Evolutionary conservation across 2,329 filamentous ascomycete species (phyloP).

Genomic region (Aspergillus transmontanensis): DNA sequence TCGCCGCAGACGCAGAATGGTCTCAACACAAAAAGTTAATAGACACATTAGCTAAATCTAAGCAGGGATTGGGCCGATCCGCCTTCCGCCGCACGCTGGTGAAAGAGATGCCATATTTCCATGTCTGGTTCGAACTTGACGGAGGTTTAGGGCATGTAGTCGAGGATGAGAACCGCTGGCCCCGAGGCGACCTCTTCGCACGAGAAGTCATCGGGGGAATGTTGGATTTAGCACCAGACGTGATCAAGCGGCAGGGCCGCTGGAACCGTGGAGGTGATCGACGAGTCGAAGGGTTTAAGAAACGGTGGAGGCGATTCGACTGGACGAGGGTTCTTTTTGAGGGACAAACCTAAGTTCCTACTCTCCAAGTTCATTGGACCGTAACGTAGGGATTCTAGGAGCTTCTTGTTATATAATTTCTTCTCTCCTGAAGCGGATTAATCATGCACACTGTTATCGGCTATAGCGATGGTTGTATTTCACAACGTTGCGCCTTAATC

Average conservation of each 20-base stretch:
- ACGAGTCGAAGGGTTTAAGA: slow-evolving; percentile 76
- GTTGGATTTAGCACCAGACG: slow-evolving; percentile 76
- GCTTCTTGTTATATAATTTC: not conserved
- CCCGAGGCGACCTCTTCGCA: slow-evolving; percentile 87
- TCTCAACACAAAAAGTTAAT: slow-evolving; percentile 93
- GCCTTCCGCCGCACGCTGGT: slow-evolving; percentile 83
- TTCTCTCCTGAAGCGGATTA: not conserved
- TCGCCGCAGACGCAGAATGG: slow-evolving; percentile 89
- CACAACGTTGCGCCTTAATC: not conserved
- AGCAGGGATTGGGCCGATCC: slow-evolving; percentile 69
- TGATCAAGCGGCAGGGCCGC: slow-evolving; percentile 86
- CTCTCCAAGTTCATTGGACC: not conserved
- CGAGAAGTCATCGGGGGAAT: slow-evolving; percentile 91
- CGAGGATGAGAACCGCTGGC: slow-evolving; percentile 84
- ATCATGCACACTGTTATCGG: not conserved
- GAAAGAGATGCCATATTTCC: slow-evolving; percentile 98
- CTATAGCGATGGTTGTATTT: not conserved
- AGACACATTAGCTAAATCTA: slow-evolving; percentile 68
- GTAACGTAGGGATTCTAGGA: not conserved
- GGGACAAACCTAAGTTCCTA: slow-evolving; percentile 28
- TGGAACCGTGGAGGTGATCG: slow-evolving; percentile 71
- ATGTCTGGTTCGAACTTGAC: slow-evolving; percentile 92
- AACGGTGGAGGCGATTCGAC: slow-evolving; percentile 89
- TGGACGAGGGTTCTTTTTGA: slow-evolving; percentile 71
- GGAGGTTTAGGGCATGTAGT: slow-evolving; percentile 91